Percentiles rank a stretch among this genome's conserved stretches.
phyloP scores from a whole-genome alignment of 768 basidiomycete genomes.

The Boletus sp. region DNA sequence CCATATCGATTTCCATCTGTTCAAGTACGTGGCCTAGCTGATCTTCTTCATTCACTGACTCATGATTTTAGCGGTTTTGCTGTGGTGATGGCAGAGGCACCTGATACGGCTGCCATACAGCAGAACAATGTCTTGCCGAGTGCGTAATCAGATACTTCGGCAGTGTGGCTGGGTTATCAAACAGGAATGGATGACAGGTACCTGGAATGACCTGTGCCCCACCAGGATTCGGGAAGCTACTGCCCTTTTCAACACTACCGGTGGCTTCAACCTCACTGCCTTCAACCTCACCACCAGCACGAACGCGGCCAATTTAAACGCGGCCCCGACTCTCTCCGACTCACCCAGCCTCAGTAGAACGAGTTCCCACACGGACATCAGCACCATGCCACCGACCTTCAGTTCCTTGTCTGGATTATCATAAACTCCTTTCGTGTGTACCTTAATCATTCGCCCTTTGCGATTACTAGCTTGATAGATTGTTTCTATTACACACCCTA shows the following conservation, averaged over 20 bases:
- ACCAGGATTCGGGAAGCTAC: slow-evolving; percentile 13
- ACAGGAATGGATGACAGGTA: slow-evolving; percentile 3
- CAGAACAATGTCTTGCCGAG: slow-evolving; percentile 20
- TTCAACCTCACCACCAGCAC: slow-evolving; percentile 6
- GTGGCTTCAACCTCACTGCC: slow-evolving; percentile 18
- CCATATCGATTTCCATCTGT: slow-evolving; percentile 33
- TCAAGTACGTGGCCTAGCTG: slow-evolving; percentile 12
- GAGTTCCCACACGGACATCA: slow-evolving; percentile 14
- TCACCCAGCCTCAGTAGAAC: not conserved
- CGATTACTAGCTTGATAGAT: not conserved
- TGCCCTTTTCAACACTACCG: slow-evolving; percentile 16
- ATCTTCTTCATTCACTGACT: slow-evolving; percentile 4
- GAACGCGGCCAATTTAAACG: not conserved
- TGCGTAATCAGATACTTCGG: slow-evolving; percentile 6
- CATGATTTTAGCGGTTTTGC: slow-evolving; percentile 27
- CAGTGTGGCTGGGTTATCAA: not conserved
- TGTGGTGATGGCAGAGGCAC: slow-evolving; percentile 30
- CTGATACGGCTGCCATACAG: slow-evolving; percentile 14
- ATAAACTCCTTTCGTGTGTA: not conserved
- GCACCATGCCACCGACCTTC: slow-evolving; percentile 14
- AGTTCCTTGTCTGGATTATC: slow-evolving; percentile 8
- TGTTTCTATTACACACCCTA: not conserved
- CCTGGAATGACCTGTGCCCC: slow-evolving; percentile 25
- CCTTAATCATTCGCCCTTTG: not conserved
- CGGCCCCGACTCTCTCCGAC: not conserved